A percentile compares a stretch with the other conserved stretches of the same genome.
Evolutionary conservation across 768 basidiomycete species (phyloP).

Genomic region (Mycena filopes): DNA sequence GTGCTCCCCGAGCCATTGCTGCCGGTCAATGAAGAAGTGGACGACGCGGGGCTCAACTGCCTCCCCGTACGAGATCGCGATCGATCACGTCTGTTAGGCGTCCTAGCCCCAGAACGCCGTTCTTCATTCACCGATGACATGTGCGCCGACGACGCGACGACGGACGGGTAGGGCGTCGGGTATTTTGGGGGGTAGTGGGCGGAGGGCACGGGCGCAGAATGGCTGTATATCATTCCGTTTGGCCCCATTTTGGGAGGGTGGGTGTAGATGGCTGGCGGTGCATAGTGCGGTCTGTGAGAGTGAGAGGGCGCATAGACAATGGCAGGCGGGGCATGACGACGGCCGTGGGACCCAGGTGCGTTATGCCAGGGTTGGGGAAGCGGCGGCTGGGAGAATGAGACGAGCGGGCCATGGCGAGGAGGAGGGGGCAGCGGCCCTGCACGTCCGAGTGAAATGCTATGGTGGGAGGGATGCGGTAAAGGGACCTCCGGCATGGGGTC

Average conservation of each 20-base stretch:
- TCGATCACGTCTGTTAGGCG: constrained; percentile 39
- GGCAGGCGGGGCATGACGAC: constrained; percentile 58
- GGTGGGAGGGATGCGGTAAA: constrained; percentile 46
- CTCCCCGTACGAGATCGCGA: constrained; percentile 36
- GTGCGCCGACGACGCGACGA: constrained; percentile 47
- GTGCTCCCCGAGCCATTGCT: constrained; percentile 74
- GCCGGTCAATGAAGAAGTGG: constrained; percentile 50
- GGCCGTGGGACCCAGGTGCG: constrained; percentile 39
- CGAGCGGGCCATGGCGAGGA: constrained; percentile 36
- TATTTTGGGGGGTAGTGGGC: constrained; percentile 55
- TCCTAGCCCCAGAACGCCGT: constrained; percentile 33
- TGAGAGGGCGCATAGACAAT: constrained; percentile 71
- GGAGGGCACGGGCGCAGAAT: constrained; percentile 65
- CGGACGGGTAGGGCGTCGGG: constrained; percentile 54
- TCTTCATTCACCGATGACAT: constrained; percentile 53
- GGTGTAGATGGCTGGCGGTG: constrained; percentile 69
- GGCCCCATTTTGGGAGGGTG: constrained; percentile 63
- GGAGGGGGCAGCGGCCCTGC: constrained; percentile 28
- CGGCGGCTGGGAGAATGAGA: constrained; percentile 52
- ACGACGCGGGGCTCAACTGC: constrained; percentile 40
- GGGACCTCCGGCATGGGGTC: constrained; percentile 30
- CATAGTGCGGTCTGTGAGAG: constrained; percentile 61
- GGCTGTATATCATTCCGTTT: constrained; percentile 74
- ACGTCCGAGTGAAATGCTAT: constrained; percentile 2
- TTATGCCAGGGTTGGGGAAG: constrained; percentile 46